These are phyloP conservation scores for Berkeleyomyces basicola DNA, from an alignment of 2,329 filamentous ascomycete species.

Conservation along the genomic window DNA sequence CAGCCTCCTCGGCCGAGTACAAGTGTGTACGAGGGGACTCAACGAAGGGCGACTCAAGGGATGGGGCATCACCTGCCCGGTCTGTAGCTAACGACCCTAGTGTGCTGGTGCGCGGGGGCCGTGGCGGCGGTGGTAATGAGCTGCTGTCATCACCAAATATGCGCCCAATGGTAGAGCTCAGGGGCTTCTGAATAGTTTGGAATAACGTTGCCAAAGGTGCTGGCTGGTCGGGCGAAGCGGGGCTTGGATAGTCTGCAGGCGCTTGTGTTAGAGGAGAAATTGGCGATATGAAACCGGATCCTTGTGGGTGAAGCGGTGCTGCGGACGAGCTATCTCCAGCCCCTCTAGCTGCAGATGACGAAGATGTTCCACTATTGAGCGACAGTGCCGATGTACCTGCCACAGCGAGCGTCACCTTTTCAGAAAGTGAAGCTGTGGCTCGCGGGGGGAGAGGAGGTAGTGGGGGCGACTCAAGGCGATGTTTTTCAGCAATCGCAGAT, in stretches of 20 bases:
- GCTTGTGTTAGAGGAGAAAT: background rate
- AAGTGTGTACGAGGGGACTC: background rate
- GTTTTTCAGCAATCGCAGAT: constrained; percentile 84
- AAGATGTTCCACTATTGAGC: background rate
- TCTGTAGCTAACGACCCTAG: constrained; percentile 21
- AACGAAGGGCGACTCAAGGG: background rate
- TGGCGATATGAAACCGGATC: background rate
- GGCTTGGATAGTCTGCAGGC: background rate
- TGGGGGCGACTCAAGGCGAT: constrained; percentile 38
- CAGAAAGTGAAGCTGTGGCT: constrained; percentile 38
- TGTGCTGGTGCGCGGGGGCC: background rate
- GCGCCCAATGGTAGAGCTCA: constrained; percentile 69
- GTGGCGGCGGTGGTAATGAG: constrained; percentile 18
- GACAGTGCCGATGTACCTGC: constrained; percentile 5
- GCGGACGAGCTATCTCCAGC: background rate
- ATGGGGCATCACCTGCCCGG: background rate
- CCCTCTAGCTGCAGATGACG: background rate
- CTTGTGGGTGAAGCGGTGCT: background rate
- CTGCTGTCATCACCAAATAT: constrained; percentile 65
- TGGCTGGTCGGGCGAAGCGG: constrained; percentile 5
- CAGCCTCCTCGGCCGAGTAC: constrained; percentile 62
- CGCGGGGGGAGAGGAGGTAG: constrained; percentile 17
- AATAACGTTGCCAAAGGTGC: constrained; percentile 33
- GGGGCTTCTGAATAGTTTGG: constrained; percentile 75
- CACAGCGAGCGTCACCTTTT: constrained; percentile 67